Percentiles rank a stretch among this genome's conserved stretches.
phyloP scores from a whole-genome alignment of 1,139 yeast genomes.

The Debaryomycetaceae sp. region DNA sequence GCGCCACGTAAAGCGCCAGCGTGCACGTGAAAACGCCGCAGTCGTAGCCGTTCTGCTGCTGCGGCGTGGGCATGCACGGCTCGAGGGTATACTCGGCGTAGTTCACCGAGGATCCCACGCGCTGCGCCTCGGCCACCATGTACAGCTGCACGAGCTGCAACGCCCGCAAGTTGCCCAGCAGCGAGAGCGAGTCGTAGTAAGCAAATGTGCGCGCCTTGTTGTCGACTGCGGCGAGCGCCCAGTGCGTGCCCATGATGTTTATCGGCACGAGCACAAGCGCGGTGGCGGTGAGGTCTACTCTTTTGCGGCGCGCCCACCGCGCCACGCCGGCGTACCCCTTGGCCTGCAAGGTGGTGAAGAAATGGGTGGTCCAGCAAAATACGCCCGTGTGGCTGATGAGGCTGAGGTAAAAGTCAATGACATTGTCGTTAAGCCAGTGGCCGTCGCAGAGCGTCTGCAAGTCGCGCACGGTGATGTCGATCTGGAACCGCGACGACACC shows the following conservation, averaged over 20 bases:
- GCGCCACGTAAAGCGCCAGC: slow-evolving; percentile 60
- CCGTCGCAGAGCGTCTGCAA: slow-evolving; percentile 65
- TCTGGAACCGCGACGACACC: slow-evolving; percentile 28
- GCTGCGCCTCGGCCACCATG: slow-evolving; percentile 52
- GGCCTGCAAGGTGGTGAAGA: slow-evolving; percentile 63
- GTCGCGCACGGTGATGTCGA: slow-evolving; percentile 67
- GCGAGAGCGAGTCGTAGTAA: slow-evolving; percentile 72
- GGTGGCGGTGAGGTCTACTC: slow-evolving; percentile 59
- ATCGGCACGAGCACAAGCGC: slow-evolving; percentile 77
- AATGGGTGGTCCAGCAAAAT: slow-evolving; percentile 84
- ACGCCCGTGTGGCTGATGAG: slow-evolving; percentile 43
- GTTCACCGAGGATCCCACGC: slow-evolving; percentile 34
- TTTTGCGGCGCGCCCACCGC: slow-evolving; percentile 86
- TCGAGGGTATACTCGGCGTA: slow-evolving; percentile 27
- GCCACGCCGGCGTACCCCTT: slow-evolving; percentile 81
- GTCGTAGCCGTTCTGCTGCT: slow-evolving; percentile 85
- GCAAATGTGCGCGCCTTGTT: slow-evolving; percentile 52
- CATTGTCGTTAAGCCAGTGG: slow-evolving; percentile 85
- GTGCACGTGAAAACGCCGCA: slow-evolving; percentile 95
- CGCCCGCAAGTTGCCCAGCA: slow-evolving; percentile 55
- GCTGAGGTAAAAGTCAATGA: slow-evolving; percentile 78
- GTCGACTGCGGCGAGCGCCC: slow-evolving; percentile 87
- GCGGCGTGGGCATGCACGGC: slow-evolving; percentile 57
- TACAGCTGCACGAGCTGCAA: slow-evolving; percentile 54
- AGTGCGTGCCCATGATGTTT: slow-evolving; percentile 77